These are phyloP conservation scores for Pythium diclinum DNA, from an alignment of 352 stramenopile genomes.

Conservation along the genomic window DNA sequence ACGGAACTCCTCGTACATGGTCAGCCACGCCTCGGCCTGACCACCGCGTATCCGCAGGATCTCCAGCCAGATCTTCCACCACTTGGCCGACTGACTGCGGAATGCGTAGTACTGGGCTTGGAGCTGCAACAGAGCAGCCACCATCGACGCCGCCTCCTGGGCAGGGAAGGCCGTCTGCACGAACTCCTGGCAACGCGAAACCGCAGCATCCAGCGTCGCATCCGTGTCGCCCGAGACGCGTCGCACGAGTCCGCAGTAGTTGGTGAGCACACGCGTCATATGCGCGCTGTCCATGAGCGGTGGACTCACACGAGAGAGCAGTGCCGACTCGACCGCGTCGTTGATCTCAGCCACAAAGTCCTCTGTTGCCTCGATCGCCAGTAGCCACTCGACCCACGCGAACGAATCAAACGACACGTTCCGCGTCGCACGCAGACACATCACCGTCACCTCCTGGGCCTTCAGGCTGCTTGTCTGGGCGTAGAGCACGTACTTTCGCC, in stretches of 20 bases:
- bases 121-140: conserved; percentile 41
- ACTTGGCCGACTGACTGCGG: conserved; percentile 10
- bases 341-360: conserved; percentile 22
- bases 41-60: conserved; percentile 29
- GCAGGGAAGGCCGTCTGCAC: conserved; percentile 34
- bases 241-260: conserved; percentile 22
- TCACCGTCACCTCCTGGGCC: conserved; percentile 6
- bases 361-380: conserved; percentile 41
- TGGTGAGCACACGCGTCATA: conserved; percentile 43
- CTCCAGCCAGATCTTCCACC: conserved; percentile 34
- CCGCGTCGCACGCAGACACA: conserved; percentile 43
- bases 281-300: conserved; percentile 59
- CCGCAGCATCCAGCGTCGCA: conserved; percentile 29
- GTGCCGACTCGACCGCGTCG: conserved; percentile 25
- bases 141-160: conserved; percentile 26
- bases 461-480: conserved; percentile 15
- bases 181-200: conserved; percentile 36
- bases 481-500: conserved; percentile 51
- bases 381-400: conserved; percentile 51
- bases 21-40: conserved; percentile 40
- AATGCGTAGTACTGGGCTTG: conserved; percentile 44
- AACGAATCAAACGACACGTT: conserved; percentile 70
- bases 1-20: conserved; percentile 43
- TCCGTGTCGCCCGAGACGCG: conserved; percentile 17
- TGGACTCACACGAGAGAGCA: conserved; percentile 34